Evolutionary conservation across 2,329 filamentous ascomycete genomes (phyloP), one percentile per base, ranked within the genome.

Genomic region (Bisporella sp.): DNA sequence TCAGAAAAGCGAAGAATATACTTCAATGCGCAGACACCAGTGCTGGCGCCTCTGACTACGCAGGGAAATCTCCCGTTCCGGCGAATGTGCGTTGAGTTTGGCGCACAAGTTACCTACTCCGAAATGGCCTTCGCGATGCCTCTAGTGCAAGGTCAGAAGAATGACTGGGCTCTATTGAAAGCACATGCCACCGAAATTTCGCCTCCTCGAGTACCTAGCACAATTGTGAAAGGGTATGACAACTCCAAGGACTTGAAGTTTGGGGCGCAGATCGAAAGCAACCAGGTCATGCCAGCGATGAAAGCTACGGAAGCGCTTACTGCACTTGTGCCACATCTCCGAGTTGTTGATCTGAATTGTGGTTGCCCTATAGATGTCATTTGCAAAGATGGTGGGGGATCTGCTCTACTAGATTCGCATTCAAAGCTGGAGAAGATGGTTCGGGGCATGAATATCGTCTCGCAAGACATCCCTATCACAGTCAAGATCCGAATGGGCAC

Each of bases 51-150:
- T 35, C 76, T 99, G 45, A 99, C 93, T 1, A 99, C 93, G 0
- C 93, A 97, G 70, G 93, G 93, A 43, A 99, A 99, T 62, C 76
- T 97, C 45, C 93, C 93, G 1, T 99, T 96, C 73, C 85, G 93
- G 50, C 82, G 93, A 46, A 79, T 99, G 31, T 96, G 91, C 63
- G 84, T 89, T 9, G 86, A 91, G 49, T 78, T 97, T 29, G 93
- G 93, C 35, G 91, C 90, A 31, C 87, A 96, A 64, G 76, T 95
- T 45, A 99, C 93, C 0, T 99, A 96, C 73, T 97, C 92, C 0
- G 93, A 99, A 69, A 99, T 99, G 93, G 93, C 92, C 4, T 87
- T 99, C 79, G 84, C 89, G 31, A 73, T 95, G 68, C 91, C 92
- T 7, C 71, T 99, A 41, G 77, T 99, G 5, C 90, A 96, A 68